A percentile compares a stretch with the other conserved stretches of the same genome.
Conservation (phyloP, 2,329 filamentous ascomycete genomes). For the Mycosphaerella arachidis region DNA sequence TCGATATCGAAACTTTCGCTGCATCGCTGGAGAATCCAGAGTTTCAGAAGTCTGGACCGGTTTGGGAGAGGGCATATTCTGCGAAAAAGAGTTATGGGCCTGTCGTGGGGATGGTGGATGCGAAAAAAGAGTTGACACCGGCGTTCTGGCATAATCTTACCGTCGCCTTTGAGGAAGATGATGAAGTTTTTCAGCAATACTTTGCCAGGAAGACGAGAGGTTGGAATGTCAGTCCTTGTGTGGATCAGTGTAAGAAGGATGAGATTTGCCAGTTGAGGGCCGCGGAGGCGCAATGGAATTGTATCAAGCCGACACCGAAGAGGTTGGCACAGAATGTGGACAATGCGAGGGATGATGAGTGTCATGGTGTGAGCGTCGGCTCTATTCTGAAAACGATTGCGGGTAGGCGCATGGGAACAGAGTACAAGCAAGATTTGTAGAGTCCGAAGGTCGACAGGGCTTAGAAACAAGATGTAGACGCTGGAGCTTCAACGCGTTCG, state of each 20-base stretch:
- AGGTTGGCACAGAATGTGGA: neutral
- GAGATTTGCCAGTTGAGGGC: constrained; percentile 54
- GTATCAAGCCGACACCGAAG: constrained; percentile 23
- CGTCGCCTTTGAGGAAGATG: constrained; percentile 42
- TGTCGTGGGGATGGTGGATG: constrained; percentile 29
- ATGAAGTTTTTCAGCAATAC: constrained; percentile 45
- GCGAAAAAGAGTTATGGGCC: constrained; percentile 53
- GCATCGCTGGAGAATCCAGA: constrained; percentile 47
- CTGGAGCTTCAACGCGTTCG: neutral
- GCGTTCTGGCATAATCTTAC: constrained; percentile 59
- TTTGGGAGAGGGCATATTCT: constrained; percentile 55
- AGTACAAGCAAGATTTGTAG: neutral
- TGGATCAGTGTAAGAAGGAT: constrained; percentile 39
- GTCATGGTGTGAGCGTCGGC: neutral
- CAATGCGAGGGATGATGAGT: neutral
- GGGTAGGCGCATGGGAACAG: neutral
- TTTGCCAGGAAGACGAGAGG: constrained; percentile 48
- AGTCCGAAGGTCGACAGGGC: neutral
- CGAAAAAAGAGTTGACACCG: constrained; percentile 47
- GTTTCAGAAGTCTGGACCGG: constrained; percentile 43
- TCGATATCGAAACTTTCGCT: constrained; percentile 53
- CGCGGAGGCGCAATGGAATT: constrained; percentile 51
- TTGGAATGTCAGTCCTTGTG: constrained; percentile 41
- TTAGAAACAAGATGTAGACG: neutral
- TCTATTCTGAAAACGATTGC: neutral